Conservation (phyloP, 2,329 filamentous ascomycete species). For the Botryosphaeria agaves region DNA sequence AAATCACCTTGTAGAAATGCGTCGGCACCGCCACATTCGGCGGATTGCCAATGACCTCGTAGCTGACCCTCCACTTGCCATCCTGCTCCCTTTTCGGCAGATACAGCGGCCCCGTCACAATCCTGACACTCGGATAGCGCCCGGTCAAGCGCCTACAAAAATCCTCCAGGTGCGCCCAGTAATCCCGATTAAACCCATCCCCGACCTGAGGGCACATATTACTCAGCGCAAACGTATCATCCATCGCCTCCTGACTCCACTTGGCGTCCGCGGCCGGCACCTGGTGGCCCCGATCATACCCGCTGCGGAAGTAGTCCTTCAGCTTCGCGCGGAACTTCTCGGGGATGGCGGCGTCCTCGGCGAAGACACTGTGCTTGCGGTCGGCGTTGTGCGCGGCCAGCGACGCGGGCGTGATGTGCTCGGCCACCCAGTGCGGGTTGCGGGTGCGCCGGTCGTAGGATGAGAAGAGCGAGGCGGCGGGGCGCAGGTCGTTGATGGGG, state of each 20-base stretch:
- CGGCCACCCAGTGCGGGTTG: conserved; percentile 82
- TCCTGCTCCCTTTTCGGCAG: conserved; percentile 74
- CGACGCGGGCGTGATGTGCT: conserved; percentile 88
- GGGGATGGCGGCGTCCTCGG: conserved; percentile 66
- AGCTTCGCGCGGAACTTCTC: conserved; percentile 77
- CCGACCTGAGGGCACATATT: conserved; percentile 99
- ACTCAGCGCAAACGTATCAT: conserved; percentile 79
- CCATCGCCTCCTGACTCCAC: conserved; percentile 88
- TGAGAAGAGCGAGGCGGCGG: conserved; percentile 60
- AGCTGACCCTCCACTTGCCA: conserved; percentile 82
- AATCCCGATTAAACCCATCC: conserved; percentile 96
- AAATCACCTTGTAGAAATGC: conserved; percentile 99
- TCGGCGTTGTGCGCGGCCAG: conserved; percentile 60
- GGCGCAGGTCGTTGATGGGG: conserved; percentile 67
- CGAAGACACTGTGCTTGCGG: conserved; percentile 66
- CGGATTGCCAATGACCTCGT: conserved; percentile 89
- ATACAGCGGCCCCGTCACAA: conserved; percentile 89
- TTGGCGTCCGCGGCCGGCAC: conserved; percentile 92
- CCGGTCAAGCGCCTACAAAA: conserved; percentile 75
- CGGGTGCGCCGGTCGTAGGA: conserved; percentile 78
- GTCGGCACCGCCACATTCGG: conserved; percentile 92
- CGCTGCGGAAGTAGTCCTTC: conserved; percentile 85
- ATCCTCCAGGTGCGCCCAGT: conserved; percentile 98
- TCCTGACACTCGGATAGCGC: conserved; percentile 69
- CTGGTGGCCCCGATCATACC: conserved; percentile 93